phyloP scores from a whole-genome alignment of 176 grass and related monocot species.

The Zea mays region DNA sequence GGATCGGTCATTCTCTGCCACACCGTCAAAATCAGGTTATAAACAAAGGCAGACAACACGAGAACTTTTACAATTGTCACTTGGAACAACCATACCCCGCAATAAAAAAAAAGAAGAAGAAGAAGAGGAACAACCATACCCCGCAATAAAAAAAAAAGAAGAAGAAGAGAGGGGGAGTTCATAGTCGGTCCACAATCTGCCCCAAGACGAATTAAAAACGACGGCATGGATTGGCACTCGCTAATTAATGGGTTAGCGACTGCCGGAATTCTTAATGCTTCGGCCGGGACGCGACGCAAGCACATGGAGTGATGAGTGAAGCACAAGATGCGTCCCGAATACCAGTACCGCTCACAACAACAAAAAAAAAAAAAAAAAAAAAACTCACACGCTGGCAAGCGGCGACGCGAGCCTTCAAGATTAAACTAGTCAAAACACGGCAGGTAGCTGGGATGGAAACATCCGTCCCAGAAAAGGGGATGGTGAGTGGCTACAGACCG shows the following conservation, averaged over 20 bases:
- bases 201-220: slow-evolving; percentile 13
- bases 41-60: too few relatives aligned
- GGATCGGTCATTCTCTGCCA: not conserved
- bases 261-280: not conserved
- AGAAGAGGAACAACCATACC: not conserved
- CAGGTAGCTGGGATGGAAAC: slow-evolving; percentile 5
- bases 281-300: not conserved
- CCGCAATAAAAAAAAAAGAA: not conserved
- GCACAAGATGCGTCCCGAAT: slow-evolving; percentile 11
- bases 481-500: not conserved
- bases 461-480: not conserved
- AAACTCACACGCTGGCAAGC: not conserved
- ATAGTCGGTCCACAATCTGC: not conserved
- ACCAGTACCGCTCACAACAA: not conserved
- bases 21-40: too few relatives aligned
- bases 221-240: not conserved
- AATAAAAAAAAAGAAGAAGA: too few relatives aligned
- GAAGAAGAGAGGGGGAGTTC: not conserved
- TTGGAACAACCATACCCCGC: not conserved
- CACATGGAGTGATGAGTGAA: slow-evolving; percentile 3
- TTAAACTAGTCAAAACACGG: slow-evolving; percentile 15
- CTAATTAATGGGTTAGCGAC: not conserved
- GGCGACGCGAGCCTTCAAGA: slow-evolving; percentile 2
- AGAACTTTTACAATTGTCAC: not conserved
- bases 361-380: too few relatives aligned